Conservation (phyloP, 2,329 filamentous ascomycete genomes). For the Kalmusia sp. region DNA sequence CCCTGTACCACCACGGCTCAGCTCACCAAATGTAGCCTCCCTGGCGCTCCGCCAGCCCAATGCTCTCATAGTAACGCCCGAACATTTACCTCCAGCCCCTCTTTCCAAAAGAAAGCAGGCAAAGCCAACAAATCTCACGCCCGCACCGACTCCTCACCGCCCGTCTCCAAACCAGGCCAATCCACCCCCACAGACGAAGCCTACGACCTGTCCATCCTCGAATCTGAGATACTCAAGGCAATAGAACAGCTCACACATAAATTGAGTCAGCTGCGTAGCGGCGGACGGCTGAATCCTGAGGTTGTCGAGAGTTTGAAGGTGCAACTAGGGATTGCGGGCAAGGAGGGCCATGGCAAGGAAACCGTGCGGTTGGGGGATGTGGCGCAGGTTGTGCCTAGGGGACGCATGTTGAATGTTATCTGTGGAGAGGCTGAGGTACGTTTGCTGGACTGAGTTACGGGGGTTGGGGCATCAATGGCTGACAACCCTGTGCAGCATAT, state of each 20-base stretch:
- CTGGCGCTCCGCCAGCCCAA: slow-evolving; percentile 15
- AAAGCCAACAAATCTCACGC: slow-evolving; percentile 55
- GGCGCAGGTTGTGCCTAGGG: slow-evolving; percentile 72
- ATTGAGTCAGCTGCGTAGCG: slow-evolving; percentile 66
- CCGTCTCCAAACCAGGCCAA: slow-evolving; percentile 26
- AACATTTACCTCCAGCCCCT: slow-evolving; percentile 52
- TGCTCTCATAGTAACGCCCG: slow-evolving; percentile 19
- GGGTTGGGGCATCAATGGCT: background rate
- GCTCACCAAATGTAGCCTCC: slow-evolving; percentile 11
- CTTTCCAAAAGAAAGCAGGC: slow-evolving; percentile 60
- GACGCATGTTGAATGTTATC: slow-evolving; percentile 66
- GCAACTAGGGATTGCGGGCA: slow-evolving; percentile 56
- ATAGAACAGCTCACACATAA: slow-evolving; percentile 66
- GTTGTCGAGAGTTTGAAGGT: slow-evolving; percentile 68
- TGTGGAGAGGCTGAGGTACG: slow-evolving; percentile 69
- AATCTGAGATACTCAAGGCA: slow-evolving; percentile 62
- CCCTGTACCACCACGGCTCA: slow-evolving; percentile 3
- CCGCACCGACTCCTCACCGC: slow-evolving; percentile 43
- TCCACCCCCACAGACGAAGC: slow-evolving; percentile 59
- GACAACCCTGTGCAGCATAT: slow-evolving; percentile 53
- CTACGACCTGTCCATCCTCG: slow-evolving; percentile 66
- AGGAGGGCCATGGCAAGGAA: slow-evolving; percentile 49
- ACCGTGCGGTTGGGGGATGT: slow-evolving; percentile 66
- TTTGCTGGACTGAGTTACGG: background rate
- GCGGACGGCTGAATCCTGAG: slow-evolving; percentile 68